phyloP scores from a whole-genome alignment of 805 yeast species.

The Candida alai region DNA sequence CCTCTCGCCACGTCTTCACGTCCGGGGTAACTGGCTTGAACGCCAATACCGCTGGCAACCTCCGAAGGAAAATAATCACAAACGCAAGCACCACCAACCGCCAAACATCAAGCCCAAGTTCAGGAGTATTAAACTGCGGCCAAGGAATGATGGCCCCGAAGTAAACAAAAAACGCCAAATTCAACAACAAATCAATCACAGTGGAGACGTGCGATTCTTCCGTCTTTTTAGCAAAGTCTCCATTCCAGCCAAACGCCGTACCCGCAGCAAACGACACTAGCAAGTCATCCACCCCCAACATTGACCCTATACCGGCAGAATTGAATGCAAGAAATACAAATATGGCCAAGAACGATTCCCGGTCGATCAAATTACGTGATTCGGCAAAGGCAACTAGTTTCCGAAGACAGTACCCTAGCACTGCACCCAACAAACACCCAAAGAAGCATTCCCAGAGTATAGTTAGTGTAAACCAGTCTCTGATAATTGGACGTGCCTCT shows the following conservation, averaged over 20 bases:
- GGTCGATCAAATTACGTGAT: slow-evolving; percentile 62
- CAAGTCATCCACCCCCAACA: slow-evolving; percentile 84
- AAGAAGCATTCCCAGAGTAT: slow-evolving; percentile 77
- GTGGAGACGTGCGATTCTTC: slow-evolving; percentile 85
- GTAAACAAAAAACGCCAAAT: slow-evolving; percentile 83
- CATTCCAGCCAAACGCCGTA: slow-evolving; percentile 91
- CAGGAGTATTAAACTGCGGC: slow-evolving; percentile 63
- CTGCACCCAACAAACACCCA: slow-evolving; percentile 71
- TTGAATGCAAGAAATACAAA: slow-evolving; percentile 77
- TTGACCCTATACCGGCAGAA: slow-evolving; percentile 87
- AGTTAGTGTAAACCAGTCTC: slow-evolving; percentile 76
- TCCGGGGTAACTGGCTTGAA: slow-evolving; percentile 82
- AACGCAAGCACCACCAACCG: slow-evolving; percentile 71
- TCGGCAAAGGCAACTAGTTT: slow-evolving; percentile 75
- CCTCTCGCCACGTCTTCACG: slow-evolving; percentile 88
- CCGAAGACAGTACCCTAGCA: slow-evolving; percentile 68
- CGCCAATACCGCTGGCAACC: slow-evolving; percentile 77
- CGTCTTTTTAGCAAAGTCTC: slow-evolving; percentile 77
- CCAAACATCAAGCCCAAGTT: slow-evolving; percentile 72
- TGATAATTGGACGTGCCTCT: slow-evolving; percentile 62
- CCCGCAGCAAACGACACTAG: slow-evolving; percentile 91
- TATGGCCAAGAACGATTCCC: slow-evolving; percentile 84
- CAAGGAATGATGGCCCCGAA: slow-evolving; percentile 92
- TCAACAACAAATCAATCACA: slow-evolving; percentile 79
- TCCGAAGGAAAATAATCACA: slow-evolving; percentile 67